These are phyloP conservation scores for Solanum medicagineum DNA, from an alignment of 257 asterid species.

Conservation along the genomic window DNA sequence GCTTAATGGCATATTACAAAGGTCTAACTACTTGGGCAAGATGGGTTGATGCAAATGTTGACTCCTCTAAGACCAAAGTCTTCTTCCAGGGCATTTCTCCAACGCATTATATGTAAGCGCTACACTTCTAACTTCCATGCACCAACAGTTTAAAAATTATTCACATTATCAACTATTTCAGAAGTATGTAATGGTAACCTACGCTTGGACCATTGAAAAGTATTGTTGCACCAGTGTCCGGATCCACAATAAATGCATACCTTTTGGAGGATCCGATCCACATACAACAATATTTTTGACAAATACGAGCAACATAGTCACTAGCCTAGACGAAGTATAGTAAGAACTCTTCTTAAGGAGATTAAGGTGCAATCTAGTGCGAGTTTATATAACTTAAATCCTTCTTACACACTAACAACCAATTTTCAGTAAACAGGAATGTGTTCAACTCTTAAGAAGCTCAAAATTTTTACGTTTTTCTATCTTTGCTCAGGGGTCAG, in stretches of 20 bases:
- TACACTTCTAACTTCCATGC: background rate
- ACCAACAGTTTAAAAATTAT: too few relatives aligned
- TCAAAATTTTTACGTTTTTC: background rate
- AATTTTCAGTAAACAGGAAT: background rate
- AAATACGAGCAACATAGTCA: background rate
- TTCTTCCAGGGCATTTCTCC: conserved; percentile 71
- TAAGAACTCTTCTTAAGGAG: background rate
- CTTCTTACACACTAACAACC: background rate
- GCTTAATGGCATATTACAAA: conserved; percentile 46
- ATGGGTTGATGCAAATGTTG: conserved; percentile 50
- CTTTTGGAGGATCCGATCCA: background rate
- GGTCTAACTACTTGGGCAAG: conserved; percentile 60
- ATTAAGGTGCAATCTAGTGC: background rate
- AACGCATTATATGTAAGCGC: conserved; percentile 44
- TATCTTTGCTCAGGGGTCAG: conserved; percentile 27
- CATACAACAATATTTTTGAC: background rate
- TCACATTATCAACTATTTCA: background rate
- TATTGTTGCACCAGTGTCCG: background rate
- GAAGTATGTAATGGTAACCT: background rate
- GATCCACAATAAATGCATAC: background rate
- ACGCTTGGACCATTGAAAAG: background rate
- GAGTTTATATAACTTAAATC: background rate
- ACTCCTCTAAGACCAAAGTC: conserved; percentile 46
- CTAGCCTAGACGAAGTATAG: background rate
- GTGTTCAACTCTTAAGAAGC: background rate